Percentiles rank a stretch among this genome's conserved stretches.
phyloP scores from a whole-genome alignment of 805 yeast genomes.

The Limtongozyma cylindracea region DNA sequence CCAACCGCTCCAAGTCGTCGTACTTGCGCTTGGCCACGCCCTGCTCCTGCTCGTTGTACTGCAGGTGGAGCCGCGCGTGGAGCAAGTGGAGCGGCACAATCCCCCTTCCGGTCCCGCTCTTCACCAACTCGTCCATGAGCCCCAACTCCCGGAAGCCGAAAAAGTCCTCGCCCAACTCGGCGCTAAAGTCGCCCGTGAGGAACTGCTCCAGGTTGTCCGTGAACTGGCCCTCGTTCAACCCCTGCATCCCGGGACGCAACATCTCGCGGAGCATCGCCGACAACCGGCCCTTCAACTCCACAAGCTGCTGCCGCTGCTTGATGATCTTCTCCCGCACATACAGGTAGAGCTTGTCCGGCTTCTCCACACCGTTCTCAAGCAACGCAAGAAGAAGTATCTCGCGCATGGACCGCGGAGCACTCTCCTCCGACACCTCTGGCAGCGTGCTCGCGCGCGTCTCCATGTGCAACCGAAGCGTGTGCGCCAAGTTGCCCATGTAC shows the following conservation, averaged over 20 bases:
- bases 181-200: slow-evolving; percentile 82
- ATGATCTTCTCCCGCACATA: slow-evolving; percentile 50
- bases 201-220: slow-evolving; percentile 85
- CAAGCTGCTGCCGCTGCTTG: slow-evolving; percentile 43
- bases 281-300: slow-evolving; percentile 41
- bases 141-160: slow-evolving; percentile 94
- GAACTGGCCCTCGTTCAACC: slow-evolving; percentile 53
- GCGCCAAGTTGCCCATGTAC: slow-evolving; percentile 50
- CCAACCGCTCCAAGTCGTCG: slow-evolving; percentile 36
- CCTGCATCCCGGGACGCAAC: slow-evolving; percentile 58
- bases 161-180: slow-evolving; percentile 88
- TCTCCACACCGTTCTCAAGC: slow-evolving; percentile 67
- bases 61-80: slow-evolving; percentile 49
- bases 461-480: slow-evolving; percentile 39
- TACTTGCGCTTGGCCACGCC: slow-evolving; percentile 27
- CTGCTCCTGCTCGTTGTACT: slow-evolving; percentile 13
- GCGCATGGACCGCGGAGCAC: slow-evolving; percentile 6
- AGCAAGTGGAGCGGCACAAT: slow-evolving; percentile 80
- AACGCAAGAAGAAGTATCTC: slow-evolving; percentile 37
- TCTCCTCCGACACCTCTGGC: too few species aligned
- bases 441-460: slow-evolving; percentile 32
- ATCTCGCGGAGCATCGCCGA: slow-evolving; percentile 53
- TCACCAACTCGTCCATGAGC: slow-evolving; percentile 66
- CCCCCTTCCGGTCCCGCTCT: too few species aligned
- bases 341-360: slow-evolving; percentile 49